Conservation (phyloP, 352 stramenopile species). For the Vaucheria bursata region DNA sequence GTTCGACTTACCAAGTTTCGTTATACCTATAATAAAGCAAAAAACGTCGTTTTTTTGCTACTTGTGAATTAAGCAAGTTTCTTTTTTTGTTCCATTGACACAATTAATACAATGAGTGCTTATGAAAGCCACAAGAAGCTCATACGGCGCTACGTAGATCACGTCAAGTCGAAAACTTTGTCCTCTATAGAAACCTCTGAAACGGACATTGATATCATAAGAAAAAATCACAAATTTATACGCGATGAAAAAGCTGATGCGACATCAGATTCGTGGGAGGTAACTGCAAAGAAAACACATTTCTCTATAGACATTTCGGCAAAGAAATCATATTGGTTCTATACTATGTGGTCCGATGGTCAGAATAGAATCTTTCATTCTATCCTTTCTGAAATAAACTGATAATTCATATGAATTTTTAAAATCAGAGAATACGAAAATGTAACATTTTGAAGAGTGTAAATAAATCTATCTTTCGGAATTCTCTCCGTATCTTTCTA, state of each 20-base stretch:
- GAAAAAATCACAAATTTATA: slow-evolving; percentile 27
- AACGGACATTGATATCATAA: slow-evolving; percentile 24
- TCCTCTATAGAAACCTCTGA: background rate
- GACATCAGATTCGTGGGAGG: slow-evolving; percentile 16
- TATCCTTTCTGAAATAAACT: background rate
- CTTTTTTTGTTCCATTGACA: no score
- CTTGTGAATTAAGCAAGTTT: no score
- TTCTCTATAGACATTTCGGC: no score
- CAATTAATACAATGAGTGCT: slow-evolving; percentile 15
- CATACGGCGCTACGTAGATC: slow-evolving; percentile 22
- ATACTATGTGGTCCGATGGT: background rate
- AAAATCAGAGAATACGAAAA: background rate
- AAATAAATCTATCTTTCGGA: background rate
- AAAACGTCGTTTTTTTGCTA: no score
- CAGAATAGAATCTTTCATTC: background rate
- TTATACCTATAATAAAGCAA: no score
- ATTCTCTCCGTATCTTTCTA: no score
- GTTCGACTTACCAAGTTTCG: no score
- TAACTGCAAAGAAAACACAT: slow-evolving; percentile 14
- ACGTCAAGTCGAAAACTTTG: no score
- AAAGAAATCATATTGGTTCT: no score
- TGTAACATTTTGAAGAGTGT: background rate
- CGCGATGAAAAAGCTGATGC: slow-evolving; percentile 15
- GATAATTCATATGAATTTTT: background rate
- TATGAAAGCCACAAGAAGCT: slow-evolving; percentile 19